These are phyloP conservation scores for Fraxinus platypoda DNA, from an alignment of 305 asterid species.

Conservation along the genomic window DNA sequence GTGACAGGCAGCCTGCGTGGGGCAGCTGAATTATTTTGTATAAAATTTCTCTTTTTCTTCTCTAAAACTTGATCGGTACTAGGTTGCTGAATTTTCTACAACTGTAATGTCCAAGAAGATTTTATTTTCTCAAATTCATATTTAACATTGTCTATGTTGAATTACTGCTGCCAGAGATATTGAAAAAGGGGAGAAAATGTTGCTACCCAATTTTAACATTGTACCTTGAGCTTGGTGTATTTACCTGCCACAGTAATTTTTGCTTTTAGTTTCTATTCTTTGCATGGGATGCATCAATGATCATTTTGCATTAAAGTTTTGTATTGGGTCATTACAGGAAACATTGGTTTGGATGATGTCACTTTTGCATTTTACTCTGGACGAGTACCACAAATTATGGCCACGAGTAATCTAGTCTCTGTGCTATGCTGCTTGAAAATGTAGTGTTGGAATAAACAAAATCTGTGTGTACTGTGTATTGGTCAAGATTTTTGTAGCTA, in stretches of 20 bases:
- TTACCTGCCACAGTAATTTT: background rate
- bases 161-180: background rate
- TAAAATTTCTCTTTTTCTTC: background rate
- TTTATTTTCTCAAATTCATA: background rate
- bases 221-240: background rate
- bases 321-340: background rate
- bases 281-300: background rate
- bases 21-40: background rate
- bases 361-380: background rate
- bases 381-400: background rate
- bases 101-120: background rate
- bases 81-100: background rate
- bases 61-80: background rate
- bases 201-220: background rate
- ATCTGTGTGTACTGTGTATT: background rate
- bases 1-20: slow-evolving; percentile 3
- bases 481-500: background rate
- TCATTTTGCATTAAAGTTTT: background rate
- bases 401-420: background rate
- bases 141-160: background rate
- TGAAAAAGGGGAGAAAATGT: background rate
- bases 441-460: background rate
- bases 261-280: background rate
- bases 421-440: background rate
- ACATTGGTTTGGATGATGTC: background rate